Evolutionary conservation across 2,329 filamentous ascomycete species (phyloP), one percentile per base, ranked within the genome.

Genomic region (Fusarium graminum): DNA sequence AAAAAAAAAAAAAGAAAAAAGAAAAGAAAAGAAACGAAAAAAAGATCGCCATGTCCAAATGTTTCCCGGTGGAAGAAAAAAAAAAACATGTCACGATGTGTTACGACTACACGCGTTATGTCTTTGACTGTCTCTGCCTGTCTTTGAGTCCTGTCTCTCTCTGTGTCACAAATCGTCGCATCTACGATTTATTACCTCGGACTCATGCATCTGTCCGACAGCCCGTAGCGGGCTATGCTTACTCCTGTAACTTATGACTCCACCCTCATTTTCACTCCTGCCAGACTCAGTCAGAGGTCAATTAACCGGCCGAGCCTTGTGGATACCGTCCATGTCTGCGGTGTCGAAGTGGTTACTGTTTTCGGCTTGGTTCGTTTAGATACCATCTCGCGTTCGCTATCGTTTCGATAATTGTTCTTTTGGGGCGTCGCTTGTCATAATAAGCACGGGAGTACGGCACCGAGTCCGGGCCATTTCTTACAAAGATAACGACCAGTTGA

Each of bases 291-390:
- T 32, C 52, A 52, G 44, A 42, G 45, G 34, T 34, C 41, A 51
- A 38, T 38, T 55, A 41, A 25, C 29, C n/a, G 51, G 45, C 59
- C 59, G 52, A 63, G 42, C 49, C 43, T 43, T 42, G 63, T 64
- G 56, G 64, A 46, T 46, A 22, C 7, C 17, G 11, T 14, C 19
- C 7, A 14, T 38, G 41, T 40, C 38, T 40, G 40, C 47, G 49
- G 28, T 47, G 53, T 59, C 67, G 69, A 72, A 72, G 71, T 59
- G 63, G 60, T 69, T 64, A 41, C 69, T 64, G 58, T 49, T 67
- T 71, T 69, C 26, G 57, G 49, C 34, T 32, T 28, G 59, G 34
- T 26, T 36, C 44, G 36, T 34, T 28, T 41, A 29, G 38, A 19
- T 50, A 47, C 26, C 30, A 65, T 36, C 53, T 56, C 57, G 55